Evolutionary conservation across 2,329 filamentous ascomycete species (phyloP), one percentile per base, ranked within the genome.

Genomic region (Parastagonospora nodorum): DNA sequence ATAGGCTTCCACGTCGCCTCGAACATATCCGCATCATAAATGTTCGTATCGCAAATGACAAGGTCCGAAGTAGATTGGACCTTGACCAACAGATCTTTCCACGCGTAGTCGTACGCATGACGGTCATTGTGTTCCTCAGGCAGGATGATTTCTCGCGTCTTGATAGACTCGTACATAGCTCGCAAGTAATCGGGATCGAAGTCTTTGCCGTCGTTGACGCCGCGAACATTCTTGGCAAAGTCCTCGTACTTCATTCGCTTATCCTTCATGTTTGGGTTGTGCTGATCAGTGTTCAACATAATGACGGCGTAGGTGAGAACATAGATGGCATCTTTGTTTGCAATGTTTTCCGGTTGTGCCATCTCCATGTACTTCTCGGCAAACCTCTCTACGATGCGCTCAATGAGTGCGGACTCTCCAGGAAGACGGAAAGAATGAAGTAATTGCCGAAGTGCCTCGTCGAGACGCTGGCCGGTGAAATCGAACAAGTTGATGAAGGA

Each of bases 1-100:
- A 99, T 92, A 0, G 95, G 93, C 69, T 86, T 92, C 94, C 95
- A 99, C 0, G 92, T 97, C 16, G 92, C 89, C 50, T 89, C 87
- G 72, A 99, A 99, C 90, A 99, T 97, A 69, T 99, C 92, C 4
- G 92, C 90, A 73, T 99, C 95, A 73, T 91, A 99, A 33, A 96
- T 86, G 68, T 97, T 97, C 4, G 93, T 96, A 60, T 96, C 84
- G 71, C 92, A 95, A 28, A 93, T 79, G 30, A 88, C 78, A 38
- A 97, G 80, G 44, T 87, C 83, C 1, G 88, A 87, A 0, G 90
- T 85, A 6, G 85, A 84, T 58, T 89, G 86, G 0, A 92, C 88
- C 76, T 97, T 97, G 57, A 92, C 77, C 35, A 97, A 78, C 9
- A 99, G 78, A 73, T 99, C 94, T 71, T 93, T 93, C 94, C 94